Conservation (phyloP, 2,329 filamentous ascomycete species). For the Talaromyces pinophilus region DNA sequence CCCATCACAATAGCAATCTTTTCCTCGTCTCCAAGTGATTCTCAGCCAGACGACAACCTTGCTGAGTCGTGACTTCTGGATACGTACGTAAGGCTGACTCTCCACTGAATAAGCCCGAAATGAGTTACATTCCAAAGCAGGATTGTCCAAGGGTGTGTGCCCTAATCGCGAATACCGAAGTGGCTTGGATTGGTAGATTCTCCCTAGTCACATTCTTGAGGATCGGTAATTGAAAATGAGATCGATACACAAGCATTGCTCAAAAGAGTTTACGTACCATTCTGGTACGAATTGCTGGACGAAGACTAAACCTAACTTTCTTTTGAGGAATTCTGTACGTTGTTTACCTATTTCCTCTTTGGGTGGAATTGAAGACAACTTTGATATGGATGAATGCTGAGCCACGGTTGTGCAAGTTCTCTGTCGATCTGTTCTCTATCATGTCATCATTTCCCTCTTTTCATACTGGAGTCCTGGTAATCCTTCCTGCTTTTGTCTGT, state of each 20-base stretch:
- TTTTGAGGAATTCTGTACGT: conserved; percentile 3
- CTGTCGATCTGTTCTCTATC: neutral
- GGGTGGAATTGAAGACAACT: neutral
- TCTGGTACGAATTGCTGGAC: neutral
- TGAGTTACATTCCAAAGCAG: neutral
- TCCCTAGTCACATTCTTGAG: conserved; percentile 12
- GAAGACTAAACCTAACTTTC: neutral
- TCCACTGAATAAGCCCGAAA: neutral
- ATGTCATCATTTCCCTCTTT: neutral
- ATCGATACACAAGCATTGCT: neutral
- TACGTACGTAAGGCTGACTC: neutral
- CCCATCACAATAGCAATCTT: neutral
- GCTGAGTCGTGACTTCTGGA: too few relatives aligned
- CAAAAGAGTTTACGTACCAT: neutral
- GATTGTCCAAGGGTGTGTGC: neutral
- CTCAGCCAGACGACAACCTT: too few relatives aligned
- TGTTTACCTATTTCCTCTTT: conserved; percentile 15
- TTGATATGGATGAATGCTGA: neutral
- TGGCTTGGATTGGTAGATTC: neutral
- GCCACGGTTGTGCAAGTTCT: too few relatives aligned
- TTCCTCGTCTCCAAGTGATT: too few relatives aligned
- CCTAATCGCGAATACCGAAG: neutral
- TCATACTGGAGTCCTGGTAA: too few relatives aligned
- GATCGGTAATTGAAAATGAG: neutral
- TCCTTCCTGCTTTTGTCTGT: neutral